Percentiles rank a stretch among this genome's conserved stretches.
These are phyloP conservation scores for Candida incommunis DNA, from an alignment of 805 yeast species.

Conservation along the genomic window DNA sequence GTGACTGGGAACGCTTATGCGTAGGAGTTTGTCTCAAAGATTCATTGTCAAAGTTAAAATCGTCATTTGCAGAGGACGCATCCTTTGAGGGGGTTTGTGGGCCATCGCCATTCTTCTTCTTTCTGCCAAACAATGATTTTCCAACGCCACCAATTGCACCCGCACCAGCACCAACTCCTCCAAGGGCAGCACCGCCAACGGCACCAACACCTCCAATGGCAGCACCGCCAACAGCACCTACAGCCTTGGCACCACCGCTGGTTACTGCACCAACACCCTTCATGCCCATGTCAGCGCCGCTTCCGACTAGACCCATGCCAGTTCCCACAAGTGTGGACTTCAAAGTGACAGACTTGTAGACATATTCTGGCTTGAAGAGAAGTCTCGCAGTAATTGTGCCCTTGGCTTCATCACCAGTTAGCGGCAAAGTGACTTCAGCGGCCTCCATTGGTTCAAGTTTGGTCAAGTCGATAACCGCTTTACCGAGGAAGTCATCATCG, in stretches of 20 bases:
- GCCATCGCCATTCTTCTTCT: constrained; percentile 6
- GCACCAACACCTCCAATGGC: constrained; percentile 27
- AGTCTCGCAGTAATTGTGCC: constrained; percentile 52
- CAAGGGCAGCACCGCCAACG: constrained; percentile 27
- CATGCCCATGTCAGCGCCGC: constrained; percentile 19
- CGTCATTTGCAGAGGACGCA: constrained; percentile 7
- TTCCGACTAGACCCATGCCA: constrained; percentile 9
- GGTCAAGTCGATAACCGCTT: constrained; percentile 39
- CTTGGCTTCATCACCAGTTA: constrained; percentile 33
- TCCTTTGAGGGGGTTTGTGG: constrained; percentile 4
- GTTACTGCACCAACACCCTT: constrained; percentile 31
- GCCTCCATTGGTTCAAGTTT: constrained; percentile 47
- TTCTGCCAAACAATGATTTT: constrained; percentile 27
- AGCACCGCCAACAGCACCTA: constrained; percentile 33
- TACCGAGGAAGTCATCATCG: constrained; percentile 70
- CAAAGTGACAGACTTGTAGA: constrained; percentile 19
- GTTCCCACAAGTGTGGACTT: constrained; percentile 11
- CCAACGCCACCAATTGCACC: constrained; percentile 27
- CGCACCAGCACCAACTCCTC: constrained; percentile 25
- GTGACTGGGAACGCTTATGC: neutral
- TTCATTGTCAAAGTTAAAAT: constrained; percentile 9
- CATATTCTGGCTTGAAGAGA: constrained; percentile 57
- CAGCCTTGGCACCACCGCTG: constrained; percentile 38
- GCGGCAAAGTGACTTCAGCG: constrained; percentile 36
- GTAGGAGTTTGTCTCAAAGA: neutral